Percentiles rank a stretch among this genome's conserved stretches.
Evolutionary conservation across 2,329 filamentous ascomycete species (phyloP).

Genomic region (Arachnopeziza araneosa): DNA sequence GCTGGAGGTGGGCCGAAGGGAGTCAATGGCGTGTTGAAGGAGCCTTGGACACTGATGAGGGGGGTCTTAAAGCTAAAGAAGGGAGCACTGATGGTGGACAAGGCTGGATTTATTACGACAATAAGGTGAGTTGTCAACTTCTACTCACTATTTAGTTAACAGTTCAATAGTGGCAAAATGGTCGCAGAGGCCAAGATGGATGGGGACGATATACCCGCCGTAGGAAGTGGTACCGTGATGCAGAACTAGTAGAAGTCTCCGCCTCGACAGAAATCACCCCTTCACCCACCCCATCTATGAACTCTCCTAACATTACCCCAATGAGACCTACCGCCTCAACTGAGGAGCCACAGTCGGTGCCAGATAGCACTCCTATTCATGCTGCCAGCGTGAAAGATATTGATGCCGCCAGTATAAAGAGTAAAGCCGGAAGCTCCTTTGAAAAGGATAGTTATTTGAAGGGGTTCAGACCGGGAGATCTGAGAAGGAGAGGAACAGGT

Average conservation of each 20-base stretch:
- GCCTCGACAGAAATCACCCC: constrained; percentile 39
- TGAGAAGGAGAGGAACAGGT: constrained; percentile 18
- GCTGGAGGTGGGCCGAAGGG: constrained; percentile 78
- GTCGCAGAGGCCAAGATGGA: constrained; percentile 76
- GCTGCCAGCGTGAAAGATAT: constrained; percentile 1
- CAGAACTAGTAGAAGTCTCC: constrained; percentile 77
- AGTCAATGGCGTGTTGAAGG: constrained; percentile 86
- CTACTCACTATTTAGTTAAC: constrained; percentile 10
- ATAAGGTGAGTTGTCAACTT: constrained; percentile 60
- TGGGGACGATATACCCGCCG: constrained; percentile 93
- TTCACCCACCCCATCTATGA: constrained; percentile 34
- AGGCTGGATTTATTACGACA: constrained; percentile 98
- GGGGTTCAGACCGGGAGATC: constrained; percentile 14
- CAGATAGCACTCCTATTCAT: constrained; percentile 5
- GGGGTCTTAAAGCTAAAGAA: constrained; percentile 35
- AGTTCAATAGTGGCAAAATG: constrained; percentile 71
- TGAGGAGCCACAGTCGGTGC: neutral
- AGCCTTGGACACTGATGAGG: constrained; percentile 47
- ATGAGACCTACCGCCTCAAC: constrained; percentile 13
- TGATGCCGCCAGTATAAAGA: constrained; percentile 13
- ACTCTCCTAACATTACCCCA: constrained; percentile 22
- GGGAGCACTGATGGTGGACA: constrained; percentile 42
- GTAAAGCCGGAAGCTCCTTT: neutral
- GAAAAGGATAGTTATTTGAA: neutral
- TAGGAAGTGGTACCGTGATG: constrained; percentile 93